A percentile compares a stretch with the other conserved stretches of the same genome.
Evolutionary conservation across 257 asterid species (phyloP).

Genomic region (Misopates orontium): DNA sequence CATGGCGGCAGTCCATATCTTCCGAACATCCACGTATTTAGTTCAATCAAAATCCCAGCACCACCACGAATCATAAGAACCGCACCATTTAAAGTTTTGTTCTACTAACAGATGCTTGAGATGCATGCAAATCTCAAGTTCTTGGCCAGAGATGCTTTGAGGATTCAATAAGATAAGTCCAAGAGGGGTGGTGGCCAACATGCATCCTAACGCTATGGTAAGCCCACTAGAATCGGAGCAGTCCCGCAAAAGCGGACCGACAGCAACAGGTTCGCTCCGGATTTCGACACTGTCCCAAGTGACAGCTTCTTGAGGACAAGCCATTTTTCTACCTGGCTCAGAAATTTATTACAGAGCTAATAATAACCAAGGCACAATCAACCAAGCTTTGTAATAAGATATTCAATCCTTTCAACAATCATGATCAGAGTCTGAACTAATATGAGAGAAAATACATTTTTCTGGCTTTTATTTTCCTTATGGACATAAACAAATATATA

Average conservation of each 20-base stretch:
- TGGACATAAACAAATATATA: too few relatives aligned
- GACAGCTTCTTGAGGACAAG: too few relatives aligned
- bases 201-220: slow-evolving; percentile 14
- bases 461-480: too few relatives aligned
- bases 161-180: slow-evolving; percentile 15
- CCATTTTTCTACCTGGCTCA: too few relatives aligned
- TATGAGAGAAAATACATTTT: too few relatives aligned
- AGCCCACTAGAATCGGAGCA: slow-evolving; percentile 13
- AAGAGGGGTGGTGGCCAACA: slow-evolving; percentile 24
- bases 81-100: slow-evolving; percentile 17
- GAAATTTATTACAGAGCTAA: too few relatives aligned
- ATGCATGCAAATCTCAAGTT: background rate
- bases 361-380: background rate
- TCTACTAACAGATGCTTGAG: background rate
- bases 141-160: slow-evolving; percentile 19
- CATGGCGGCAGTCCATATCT: background rate
- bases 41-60: slow-evolving; percentile 23
- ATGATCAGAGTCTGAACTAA: background rate
- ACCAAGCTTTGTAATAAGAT: background rate
- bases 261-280: background rate
- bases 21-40: slow-evolving; percentile 8
- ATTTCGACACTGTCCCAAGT: background rate
- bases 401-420: background rate
- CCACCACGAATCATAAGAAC: slow-evolving; percentile 8
- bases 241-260: background rate